Percentiles rank a stretch among this genome's conserved stretches.
phyloP scores from a whole-genome alignment of 2,329 filamentous ascomycete genomes.

The Aspergillus novofumigatus region DNA sequence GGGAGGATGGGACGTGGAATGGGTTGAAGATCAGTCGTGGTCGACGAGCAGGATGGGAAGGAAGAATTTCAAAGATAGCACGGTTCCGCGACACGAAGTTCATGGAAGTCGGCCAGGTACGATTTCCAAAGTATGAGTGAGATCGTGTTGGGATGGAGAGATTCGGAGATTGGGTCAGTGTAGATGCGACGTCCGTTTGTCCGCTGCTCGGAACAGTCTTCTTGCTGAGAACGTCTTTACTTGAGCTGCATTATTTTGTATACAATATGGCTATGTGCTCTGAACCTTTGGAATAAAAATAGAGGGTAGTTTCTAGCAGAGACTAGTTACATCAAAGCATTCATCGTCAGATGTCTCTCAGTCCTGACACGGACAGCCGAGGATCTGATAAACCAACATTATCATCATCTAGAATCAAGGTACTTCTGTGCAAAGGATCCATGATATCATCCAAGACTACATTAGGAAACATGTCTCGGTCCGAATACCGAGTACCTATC shows the following conservation, averaged over 20 bases:
- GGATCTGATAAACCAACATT: background rate
- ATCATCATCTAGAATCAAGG: background rate
- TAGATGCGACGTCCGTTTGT: background rate
- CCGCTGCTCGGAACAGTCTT: background rate
- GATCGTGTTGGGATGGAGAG: background rate
- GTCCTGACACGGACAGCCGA: background rate
- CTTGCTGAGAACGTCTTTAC: background rate
- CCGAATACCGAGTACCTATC: too few relatives aligned
- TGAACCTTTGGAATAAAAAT: background rate
- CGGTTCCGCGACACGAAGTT: background rate
- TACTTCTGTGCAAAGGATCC: background rate
- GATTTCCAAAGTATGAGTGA: background rate
- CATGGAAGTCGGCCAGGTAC: background rate
- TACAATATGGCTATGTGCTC: background rate
- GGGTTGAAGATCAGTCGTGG: background rate
- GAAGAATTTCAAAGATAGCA: constrained; percentile 1
- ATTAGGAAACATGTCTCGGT: background rate
- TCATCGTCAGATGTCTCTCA: background rate
- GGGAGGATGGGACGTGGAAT: constrained; percentile 1
- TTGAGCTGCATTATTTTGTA: background rate
- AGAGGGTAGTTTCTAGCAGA: too few relatives aligned
- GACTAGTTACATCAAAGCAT: background rate
- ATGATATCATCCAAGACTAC: background rate
- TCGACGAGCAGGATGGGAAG: background rate
- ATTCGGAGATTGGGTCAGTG: background rate